Evolutionary conservation across 2,329 filamentous ascomycete species (phyloP), one percentile per base, ranked within the genome.

Genomic region (Pyricularia grisea): DNA sequence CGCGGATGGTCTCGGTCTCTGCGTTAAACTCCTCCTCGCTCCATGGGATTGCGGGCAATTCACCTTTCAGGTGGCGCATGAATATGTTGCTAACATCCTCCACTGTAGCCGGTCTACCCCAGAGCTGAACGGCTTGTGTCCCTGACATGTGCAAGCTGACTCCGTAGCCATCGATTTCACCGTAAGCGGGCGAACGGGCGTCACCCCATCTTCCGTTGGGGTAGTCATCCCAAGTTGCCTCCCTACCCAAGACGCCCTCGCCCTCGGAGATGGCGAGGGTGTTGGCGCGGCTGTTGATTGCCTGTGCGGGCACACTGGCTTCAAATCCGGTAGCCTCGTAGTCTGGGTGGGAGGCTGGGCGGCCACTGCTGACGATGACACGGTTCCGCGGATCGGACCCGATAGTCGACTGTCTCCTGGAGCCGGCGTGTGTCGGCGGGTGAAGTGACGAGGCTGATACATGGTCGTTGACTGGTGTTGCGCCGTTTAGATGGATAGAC

Each of bases 151-250:
- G 95, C 58, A 99, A 83, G 69, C 91, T 95, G n/a, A 96, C 93
- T 12, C 95, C 95, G 77, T 98, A 98, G n/a, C 94, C 94, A 76
- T 98, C 94, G 70, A 97, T 97, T 78, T 97, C 93, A 74, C 94
- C 94, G 76, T 97, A 98, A 0, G 94, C 94, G 0, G 93, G 93
- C 2, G 93, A 97, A 68, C 94, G 88, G 4, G 94, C 92, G 75
- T 97, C 94, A 76, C 94, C 94, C 89, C 94, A 98, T 69, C 94
- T 88, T 31, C 94, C 95, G 81, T 98, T 98, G 72, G 94, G 94
- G 78, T 93, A 99, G 76, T 99, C 95, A 75, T 99, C 95, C 95
- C 95, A 99, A 0, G 95, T 99, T 42, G 95, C 95, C 82, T 98
- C 94, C 67, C 95, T 87, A 12, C 94, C 95, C 7, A 97, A 83